Conservation (phyloP, 164 flowering plant species). For the Euptelea pleiosperma region DNA sequence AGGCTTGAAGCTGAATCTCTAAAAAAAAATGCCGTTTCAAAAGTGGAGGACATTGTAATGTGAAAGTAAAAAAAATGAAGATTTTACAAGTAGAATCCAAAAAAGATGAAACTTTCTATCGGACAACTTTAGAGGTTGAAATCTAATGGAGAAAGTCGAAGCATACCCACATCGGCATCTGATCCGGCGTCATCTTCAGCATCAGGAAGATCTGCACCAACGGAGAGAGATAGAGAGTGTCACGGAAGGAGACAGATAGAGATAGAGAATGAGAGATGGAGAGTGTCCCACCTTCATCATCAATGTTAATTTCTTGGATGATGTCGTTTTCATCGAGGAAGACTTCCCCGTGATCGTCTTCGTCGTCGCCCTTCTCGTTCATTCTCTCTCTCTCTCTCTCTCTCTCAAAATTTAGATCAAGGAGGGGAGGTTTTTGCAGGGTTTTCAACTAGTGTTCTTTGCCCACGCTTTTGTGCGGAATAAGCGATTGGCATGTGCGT, state of each 20-base stretch:
- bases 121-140: too few relatives aligned
- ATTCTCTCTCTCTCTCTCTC: conserved; percentile 18
- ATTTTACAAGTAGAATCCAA: neutral
- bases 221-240: neutral
- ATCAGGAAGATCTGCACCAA: conserved; percentile 67
- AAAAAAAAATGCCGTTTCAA: too few relatives aligned
- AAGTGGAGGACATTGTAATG: too few relatives aligned
- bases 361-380: conserved; percentile 23
- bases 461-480: too few relatives aligned
- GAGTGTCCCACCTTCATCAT: conserved; percentile 58
- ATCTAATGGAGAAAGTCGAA: too few relatives aligned
- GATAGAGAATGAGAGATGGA: conserved; percentile 5
- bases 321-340: conserved; percentile 66
- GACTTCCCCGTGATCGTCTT: conserved; percentile 48
- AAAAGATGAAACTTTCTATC: neutral
- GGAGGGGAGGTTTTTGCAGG: conserved; percentile 10
- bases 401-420: neutral
- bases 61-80: neutral
- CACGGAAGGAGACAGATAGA: neutral
- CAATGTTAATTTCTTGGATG: conserved; percentile 51
- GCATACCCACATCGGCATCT: conserved; percentile 35
- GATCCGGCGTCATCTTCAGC: conserved; percentile 46
- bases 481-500: too few relatives aligned
- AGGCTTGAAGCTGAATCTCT: too few relatives aligned
- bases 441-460: too few relatives aligned